Conservation (phyloP, 2,329 filamentous ascomycete genomes). For the Trichoderma pleuroti region DNA sequence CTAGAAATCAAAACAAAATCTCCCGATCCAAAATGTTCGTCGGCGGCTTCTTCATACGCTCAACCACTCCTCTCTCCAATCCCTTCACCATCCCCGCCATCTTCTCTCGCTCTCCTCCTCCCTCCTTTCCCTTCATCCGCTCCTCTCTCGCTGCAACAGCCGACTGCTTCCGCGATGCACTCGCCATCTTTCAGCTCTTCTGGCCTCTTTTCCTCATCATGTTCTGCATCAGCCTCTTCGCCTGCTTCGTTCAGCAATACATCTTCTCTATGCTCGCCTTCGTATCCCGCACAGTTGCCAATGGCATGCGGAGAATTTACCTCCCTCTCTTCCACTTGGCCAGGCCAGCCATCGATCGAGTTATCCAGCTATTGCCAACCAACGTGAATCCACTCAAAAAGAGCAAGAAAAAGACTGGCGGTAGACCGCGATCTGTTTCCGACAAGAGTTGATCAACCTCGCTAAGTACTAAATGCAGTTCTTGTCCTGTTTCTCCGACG, state of each 20-base stretch:
- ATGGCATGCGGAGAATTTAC: not conserved
- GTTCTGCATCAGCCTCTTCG: not conserved
- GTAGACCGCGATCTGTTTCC: not conserved
- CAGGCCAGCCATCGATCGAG: not conserved
- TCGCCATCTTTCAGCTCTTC: not conserved
- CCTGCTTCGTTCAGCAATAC: not conserved
- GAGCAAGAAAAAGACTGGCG: not conserved
- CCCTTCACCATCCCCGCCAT: not conserved
- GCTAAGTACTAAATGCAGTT: no score
- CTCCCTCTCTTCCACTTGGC: not conserved
- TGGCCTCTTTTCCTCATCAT: not conserved
- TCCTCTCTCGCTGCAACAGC: not conserved
- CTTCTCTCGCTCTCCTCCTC: not conserved
- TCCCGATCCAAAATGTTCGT: not conserved
- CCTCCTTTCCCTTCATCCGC: not conserved
- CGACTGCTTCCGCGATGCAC: not conserved
- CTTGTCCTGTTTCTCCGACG: no score
- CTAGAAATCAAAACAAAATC: not conserved
- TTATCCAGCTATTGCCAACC: not conserved
- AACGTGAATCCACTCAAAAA: not conserved
- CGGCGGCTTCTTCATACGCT: not conserved
- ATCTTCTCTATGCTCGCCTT: not conserved
- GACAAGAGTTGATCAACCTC: no score
- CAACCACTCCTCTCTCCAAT: not conserved
- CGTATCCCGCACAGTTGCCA: not conserved